Conservation (phyloP, 495 filamentous ascomycete genomes). For the Daldinia concentrica region DNA sequence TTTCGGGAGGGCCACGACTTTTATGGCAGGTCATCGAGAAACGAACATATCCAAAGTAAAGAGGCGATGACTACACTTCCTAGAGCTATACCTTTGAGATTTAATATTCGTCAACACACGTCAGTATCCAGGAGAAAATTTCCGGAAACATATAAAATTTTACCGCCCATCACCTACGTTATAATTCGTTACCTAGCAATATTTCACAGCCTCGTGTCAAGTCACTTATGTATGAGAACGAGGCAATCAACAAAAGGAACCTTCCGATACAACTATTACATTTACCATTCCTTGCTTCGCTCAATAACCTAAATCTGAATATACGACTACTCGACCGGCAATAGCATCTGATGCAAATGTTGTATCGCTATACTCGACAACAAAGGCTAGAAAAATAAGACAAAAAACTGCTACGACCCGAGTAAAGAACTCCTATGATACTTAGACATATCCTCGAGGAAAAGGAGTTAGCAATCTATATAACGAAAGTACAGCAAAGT, state of each 20-base stretch:
- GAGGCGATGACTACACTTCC: not conserved
- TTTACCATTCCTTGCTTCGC: too few relatives aligned
- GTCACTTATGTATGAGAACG: not conserved
- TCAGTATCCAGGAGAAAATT: not conserved
- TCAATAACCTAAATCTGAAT: too few relatives aligned
- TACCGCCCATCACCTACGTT: not conserved
- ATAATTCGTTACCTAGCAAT: not conserved
- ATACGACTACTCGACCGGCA: too few relatives aligned
- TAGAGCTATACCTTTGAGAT: not conserved
- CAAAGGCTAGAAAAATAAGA: too few relatives aligned
- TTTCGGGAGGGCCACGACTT: not conserved
- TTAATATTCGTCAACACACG: not conserved
- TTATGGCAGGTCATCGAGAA: not conserved
- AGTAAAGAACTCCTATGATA: too few relatives aligned
- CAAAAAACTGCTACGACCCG: too few relatives aligned
- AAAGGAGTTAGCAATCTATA: too few relatives aligned
- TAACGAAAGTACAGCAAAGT: too few relatives aligned
- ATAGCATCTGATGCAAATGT: too few relatives aligned
- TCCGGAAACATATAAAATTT: not conserved
- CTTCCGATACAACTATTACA: not conserved
- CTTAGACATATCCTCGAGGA: too few relatives aligned
- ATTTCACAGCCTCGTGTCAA: not conserved
- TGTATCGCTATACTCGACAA: too few relatives aligned
- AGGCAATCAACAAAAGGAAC: not conserved
- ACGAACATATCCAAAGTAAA: not conserved